These are phyloP conservation scores for Fomitopsis serialis DNA, from an alignment of 768 basidiomycete genomes.

Conservation along the genomic window DNA sequence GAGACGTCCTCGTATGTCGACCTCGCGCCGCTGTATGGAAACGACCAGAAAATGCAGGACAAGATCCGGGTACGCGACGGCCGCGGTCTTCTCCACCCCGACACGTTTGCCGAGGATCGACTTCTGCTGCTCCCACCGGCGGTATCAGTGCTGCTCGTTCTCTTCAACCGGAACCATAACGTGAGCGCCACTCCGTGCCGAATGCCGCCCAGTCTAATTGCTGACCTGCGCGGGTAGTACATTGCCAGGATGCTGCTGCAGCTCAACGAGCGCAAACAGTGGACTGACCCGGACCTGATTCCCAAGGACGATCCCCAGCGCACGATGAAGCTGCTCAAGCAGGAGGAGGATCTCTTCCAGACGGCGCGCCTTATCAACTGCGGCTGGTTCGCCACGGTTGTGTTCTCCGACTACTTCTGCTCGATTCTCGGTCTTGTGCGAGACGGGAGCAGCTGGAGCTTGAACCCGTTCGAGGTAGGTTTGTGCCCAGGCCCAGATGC, in stretches of 20 bases:
- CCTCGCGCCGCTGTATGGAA: constrained; percentile 77
- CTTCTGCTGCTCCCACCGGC: constrained; percentile 76
- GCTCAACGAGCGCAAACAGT: constrained; percentile 74
- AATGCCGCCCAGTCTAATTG: background rate
- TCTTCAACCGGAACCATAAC: constrained; percentile 90
- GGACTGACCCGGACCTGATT: constrained; percentile 47
- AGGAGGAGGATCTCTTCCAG: constrained; percentile 68
- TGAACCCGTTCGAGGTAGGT: constrained; percentile 66
- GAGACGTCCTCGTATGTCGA: constrained; percentile 87
- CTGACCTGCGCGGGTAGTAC: constrained; percentile 43
- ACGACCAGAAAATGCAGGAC: constrained; percentile 55
- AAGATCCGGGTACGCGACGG: constrained; percentile 55
- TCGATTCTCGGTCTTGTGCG: constrained; percentile 75
- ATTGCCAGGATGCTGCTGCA: constrained; percentile 73
- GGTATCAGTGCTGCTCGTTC: constrained; percentile 65
- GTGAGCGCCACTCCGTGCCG: constrained; percentile 35
- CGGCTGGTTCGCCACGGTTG: constrained; percentile 71
- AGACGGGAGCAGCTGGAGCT: constrained; percentile 70
- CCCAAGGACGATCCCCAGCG: constrained; percentile 18
- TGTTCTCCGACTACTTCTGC: constrained; percentile 84
- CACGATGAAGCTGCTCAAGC: constrained; percentile 27
- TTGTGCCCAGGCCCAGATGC: background rate
- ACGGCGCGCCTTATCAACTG: constrained; percentile 74
- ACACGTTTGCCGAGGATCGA: constrained; percentile 76
- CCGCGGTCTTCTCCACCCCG: constrained; percentile 60